Conservation (phyloP, 805 yeast species). For the Saturnispora silvae region DNA sequence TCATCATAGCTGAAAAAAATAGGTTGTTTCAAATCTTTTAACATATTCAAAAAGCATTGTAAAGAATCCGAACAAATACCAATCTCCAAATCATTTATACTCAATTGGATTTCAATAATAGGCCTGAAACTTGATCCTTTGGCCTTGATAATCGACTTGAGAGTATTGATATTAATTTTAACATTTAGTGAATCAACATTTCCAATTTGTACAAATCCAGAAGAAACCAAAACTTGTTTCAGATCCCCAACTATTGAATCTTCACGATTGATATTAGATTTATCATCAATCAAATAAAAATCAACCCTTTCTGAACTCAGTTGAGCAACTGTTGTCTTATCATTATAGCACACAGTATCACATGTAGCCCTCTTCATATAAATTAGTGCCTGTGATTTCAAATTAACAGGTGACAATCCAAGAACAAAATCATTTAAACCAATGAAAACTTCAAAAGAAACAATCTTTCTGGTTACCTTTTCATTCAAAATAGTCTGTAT, state of each 20-base stretch:
- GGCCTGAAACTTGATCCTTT: constrained; percentile 8
- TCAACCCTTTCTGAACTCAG: constrained; percentile 38
- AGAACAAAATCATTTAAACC: constrained; percentile 43
- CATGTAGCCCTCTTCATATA: constrained; percentile 44
- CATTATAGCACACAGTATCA: constrained; percentile 30
- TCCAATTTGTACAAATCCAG: constrained; percentile 49
- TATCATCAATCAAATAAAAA: constrained; percentile 58
- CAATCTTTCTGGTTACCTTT: not conserved
- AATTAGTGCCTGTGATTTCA: constrained; percentile 43
- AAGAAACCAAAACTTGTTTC: constrained; percentile 28
- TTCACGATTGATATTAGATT: constrained; percentile 20
- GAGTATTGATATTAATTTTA: constrained; percentile 18
- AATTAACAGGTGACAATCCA: constrained; percentile 53
- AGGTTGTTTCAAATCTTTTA: constrained; percentile 66
- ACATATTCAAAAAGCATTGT: constrained; percentile 55
- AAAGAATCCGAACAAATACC: constrained; percentile 76
- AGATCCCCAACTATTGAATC: constrained; percentile 31
- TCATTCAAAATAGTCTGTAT: constrained; percentile 9
- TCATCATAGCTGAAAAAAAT: constrained; percentile 47
- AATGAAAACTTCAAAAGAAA: constrained; percentile 16
- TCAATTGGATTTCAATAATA: constrained; percentile 5
- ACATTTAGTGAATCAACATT: constrained; percentile 30
- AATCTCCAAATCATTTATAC: constrained; percentile 32
- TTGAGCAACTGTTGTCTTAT: constrained; percentile 17
- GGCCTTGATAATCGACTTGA: constrained; percentile 1